Evolutionary conservation across 139 green algal genomes (phyloP).

Genomic region (Chlamydomonas incerta): DNA sequence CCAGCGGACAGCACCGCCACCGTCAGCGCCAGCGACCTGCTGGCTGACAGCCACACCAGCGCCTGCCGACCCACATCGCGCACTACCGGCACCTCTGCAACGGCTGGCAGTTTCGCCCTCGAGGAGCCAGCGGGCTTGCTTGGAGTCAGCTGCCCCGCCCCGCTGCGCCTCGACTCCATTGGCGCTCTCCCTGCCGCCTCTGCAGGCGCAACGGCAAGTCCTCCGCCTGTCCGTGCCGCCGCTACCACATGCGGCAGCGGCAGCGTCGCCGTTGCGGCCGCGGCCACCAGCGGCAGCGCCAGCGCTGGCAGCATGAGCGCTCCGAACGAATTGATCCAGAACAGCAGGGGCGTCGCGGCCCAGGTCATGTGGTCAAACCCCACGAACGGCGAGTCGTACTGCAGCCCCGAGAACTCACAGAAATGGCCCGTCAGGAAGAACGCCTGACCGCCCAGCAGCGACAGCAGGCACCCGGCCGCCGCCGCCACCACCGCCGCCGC

Average conservation of each 20-base stretch:
- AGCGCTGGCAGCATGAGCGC: slow-evolving; percentile 52
- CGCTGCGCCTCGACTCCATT: too few species aligned
- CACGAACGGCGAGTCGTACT: slow-evolving; percentile 91
- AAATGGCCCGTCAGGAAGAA: slow-evolving; percentile 91
- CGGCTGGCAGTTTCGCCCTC: too few species aligned
- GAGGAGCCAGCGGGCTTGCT: too few species aligned
- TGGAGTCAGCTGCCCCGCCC: too few species aligned
- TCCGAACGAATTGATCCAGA: slow-evolving; percentile 88
- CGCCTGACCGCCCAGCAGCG: slow-evolving; percentile 34
- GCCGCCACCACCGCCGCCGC: not conserved
- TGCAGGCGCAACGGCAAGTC: too few species aligned
- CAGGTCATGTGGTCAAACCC: slow-evolving; percentile 78
- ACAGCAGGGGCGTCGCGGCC: slow-evolving; percentile 62
- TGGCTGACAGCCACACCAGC: not conserved
- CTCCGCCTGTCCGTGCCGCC: too few species aligned
- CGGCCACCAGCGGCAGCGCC: slow-evolving; percentile 44
- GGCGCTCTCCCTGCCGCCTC: too few species aligned
- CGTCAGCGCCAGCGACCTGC: slow-evolving; percentile 15
- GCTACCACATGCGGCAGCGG: too few species aligned
- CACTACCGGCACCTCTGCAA: too few species aligned
- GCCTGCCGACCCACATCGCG: not conserved
- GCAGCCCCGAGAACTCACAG: slow-evolving; percentile 92
- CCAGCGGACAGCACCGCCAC: slow-evolving; percentile 62
- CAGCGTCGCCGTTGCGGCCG: not conserved
- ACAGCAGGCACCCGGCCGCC: slow-evolving; percentile 20